phyloP scores from a whole-genome alignment of 1,139 yeast species.

The Suhomyces wounanorum region DNA sequence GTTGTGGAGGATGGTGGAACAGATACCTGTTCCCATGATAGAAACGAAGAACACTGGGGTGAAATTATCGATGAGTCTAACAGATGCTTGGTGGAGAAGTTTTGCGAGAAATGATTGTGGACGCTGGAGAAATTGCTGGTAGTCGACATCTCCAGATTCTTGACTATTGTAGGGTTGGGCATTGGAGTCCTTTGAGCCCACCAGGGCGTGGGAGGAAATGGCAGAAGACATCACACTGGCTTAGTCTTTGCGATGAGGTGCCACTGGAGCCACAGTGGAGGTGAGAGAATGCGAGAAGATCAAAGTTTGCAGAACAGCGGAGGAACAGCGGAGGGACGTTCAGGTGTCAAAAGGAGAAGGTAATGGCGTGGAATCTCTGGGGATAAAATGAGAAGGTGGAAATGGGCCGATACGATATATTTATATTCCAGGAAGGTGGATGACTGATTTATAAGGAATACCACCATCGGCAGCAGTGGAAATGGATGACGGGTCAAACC shows the following conservation, averaged over 20 bases:
- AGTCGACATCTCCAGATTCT: neutral
- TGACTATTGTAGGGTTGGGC: neutral
- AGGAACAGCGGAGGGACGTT: too few species aligned
- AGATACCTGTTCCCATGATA: constrained; percentile 85
- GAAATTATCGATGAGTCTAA: constrained; percentile 32
- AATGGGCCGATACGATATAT: neutral
- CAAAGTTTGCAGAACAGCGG: too few species aligned
- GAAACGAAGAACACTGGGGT: constrained; percentile 67
- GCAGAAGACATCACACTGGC: neutral
- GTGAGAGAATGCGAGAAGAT: neutral
- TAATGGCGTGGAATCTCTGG: neutral
- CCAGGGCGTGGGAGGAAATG: neutral
- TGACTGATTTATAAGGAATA: neutral
- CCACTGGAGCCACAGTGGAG: neutral
- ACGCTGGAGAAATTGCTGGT: neutral
- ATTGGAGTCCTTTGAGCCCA: neutral
- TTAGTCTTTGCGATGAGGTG: neutral
- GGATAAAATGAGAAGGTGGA: neutral
- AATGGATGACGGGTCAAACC: neutral
- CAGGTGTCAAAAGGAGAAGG: too few species aligned
- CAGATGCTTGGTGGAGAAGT: constrained; percentile 6
- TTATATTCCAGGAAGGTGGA: neutral
- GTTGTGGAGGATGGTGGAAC: constrained; percentile 56
- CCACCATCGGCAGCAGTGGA: neutral
- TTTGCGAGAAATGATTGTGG: neutral